Percentiles rank a stretch among this genome's conserved stretches.
phyloP scores from a whole-genome alignment of 2,329 filamentous ascomycete species.

The Trichophyton mentagrophytes region DNA sequence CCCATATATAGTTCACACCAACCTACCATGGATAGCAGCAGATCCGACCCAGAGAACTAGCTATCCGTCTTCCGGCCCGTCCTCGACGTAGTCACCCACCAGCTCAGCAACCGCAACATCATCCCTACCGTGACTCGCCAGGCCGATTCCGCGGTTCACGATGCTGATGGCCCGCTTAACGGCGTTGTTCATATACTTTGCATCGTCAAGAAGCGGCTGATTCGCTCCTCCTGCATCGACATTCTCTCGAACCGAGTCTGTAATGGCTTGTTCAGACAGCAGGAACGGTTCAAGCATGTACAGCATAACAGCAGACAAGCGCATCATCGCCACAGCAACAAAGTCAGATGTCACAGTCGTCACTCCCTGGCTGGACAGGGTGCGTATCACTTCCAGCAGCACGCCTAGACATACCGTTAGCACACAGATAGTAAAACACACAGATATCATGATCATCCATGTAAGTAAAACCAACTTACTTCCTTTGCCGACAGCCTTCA shows the following conservation, averaged over 20 bases:
- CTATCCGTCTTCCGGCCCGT: slow-evolving; percentile 32
- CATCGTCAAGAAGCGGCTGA: slow-evolving; percentile 8
- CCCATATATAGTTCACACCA: too few species aligned
- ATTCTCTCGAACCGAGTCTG: slow-evolving; percentile 28
- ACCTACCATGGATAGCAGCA: too few species aligned
- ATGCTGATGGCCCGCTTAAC: slow-evolving; percentile 24
- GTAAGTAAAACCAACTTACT: neutral
- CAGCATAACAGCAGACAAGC: slow-evolving; percentile 40
- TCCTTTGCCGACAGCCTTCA: neutral
- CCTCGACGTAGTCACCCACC: slow-evolving; percentile 35
- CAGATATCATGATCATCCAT: neutral
- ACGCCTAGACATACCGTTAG: slow-evolving; percentile 58
- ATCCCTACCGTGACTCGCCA: neutral
- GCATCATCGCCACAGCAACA: slow-evolving; percentile 59
- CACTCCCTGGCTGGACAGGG: slow-evolving; percentile 73
- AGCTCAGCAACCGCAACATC: slow-evolving; percentile 34
- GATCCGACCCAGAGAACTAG: slow-evolving; percentile 25
- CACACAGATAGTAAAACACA: slow-evolving; percentile 20
- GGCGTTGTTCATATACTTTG: slow-evolving; percentile 17
- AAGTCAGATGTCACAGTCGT: slow-evolving; percentile 78
- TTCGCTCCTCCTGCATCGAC: slow-evolving; percentile 24
- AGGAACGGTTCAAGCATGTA: slow-evolving; percentile 44
- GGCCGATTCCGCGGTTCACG: slow-evolving; percentile 14
- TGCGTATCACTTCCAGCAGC: slow-evolving; percentile 62
- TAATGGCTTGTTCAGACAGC: slow-evolving; percentile 27